Evolutionary conservation across 1,284 basidiomycete genomes (phyloP).

Genomic region (Cystobasidium slooffiae): DNA sequence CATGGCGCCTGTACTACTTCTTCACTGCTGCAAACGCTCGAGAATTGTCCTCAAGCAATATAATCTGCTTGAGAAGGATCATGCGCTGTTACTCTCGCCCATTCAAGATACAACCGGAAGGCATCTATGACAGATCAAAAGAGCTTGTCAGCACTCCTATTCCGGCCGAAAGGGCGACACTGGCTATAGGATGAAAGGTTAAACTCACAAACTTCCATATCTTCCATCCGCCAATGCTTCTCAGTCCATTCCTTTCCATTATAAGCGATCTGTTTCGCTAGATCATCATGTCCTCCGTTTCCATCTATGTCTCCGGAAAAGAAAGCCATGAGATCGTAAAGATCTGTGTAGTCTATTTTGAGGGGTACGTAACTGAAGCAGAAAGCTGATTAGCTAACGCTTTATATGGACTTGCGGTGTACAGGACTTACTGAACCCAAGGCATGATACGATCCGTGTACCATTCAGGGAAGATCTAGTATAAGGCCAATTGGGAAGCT

Average conservation of each 20-base stretch:
- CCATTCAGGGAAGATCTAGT: conserved; percentile 57
- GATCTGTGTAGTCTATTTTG: conserved; percentile 53
- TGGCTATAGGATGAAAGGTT: background rate
- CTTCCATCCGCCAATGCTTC: conserved; percentile 58
- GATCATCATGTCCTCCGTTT: conserved; percentile 54
- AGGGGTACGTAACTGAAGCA: conserved; percentile 51
- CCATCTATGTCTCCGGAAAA: conserved; percentile 60
- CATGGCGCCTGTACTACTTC: background rate
- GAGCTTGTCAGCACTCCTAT: background rate
- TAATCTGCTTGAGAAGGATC: conserved; percentile 16
- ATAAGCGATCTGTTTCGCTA: conserved; percentile 58
- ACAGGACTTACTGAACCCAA: conserved; percentile 51
- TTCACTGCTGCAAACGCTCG: background rate
- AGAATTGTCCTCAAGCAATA: background rate
- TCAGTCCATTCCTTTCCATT: conserved; percentile 57
- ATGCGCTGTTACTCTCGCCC: conserved; percentile 49
- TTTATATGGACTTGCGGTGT: background rate
- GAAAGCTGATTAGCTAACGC: background rate
- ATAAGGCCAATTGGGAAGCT: conserved; percentile 10
- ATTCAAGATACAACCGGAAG: conserved; percentile 52
- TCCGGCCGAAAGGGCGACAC: too few relatives aligned
- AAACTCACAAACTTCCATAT: conserved; percentile 59
- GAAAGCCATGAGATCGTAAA: conserved; percentile 59
- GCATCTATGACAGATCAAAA: conserved; percentile 22
- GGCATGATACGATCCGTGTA: conserved; percentile 60